Percentiles rank a stretch among this genome's conserved stretches.
Conservation (phyloP, 768 basidiomycete genomes). For the Calocera viscosa region DNA sequence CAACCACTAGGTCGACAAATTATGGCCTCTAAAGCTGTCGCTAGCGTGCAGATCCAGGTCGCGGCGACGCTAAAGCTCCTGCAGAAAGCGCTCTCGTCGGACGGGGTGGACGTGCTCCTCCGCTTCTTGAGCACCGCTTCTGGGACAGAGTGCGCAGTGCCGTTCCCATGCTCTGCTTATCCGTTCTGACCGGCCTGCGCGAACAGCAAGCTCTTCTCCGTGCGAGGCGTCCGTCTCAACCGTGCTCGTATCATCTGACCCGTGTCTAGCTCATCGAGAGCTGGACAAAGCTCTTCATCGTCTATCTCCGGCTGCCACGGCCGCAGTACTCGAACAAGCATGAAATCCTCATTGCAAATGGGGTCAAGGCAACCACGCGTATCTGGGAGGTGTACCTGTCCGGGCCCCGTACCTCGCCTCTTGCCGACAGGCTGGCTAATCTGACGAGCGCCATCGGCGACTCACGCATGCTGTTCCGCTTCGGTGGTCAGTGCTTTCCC, state of each 20-base stretch:
- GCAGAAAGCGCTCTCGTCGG: background rate
- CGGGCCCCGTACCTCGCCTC: background rate
- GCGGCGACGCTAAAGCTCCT: background rate
- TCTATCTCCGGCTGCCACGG: background rate
- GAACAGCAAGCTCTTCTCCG: slow-evolving; percentile 3
- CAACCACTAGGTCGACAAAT: background rate
- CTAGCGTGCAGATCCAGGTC: background rate
- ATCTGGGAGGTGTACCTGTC: background rate
- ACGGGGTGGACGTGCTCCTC: background rate
- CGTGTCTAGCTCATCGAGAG: background rate
- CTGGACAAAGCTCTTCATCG: slow-evolving; percentile 6
- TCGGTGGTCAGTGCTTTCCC: background rate
- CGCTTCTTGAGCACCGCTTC: slow-evolving; percentile 5
- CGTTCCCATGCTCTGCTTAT: background rate
- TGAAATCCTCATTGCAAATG: background rate
- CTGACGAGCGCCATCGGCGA: background rate
- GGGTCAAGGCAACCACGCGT: background rate
- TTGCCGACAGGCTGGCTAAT: background rate
- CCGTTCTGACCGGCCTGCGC: background rate
- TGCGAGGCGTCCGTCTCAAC: background rate
- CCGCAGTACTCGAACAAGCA: background rate
- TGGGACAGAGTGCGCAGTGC: background rate
- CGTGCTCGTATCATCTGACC: background rate
- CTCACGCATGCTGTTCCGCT: slow-evolving; percentile 5
- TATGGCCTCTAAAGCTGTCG: slow-evolving; percentile 1